Base-by-base conservation (phyloP, 306 rosid species). In the Acacia acuminata region DNA sequence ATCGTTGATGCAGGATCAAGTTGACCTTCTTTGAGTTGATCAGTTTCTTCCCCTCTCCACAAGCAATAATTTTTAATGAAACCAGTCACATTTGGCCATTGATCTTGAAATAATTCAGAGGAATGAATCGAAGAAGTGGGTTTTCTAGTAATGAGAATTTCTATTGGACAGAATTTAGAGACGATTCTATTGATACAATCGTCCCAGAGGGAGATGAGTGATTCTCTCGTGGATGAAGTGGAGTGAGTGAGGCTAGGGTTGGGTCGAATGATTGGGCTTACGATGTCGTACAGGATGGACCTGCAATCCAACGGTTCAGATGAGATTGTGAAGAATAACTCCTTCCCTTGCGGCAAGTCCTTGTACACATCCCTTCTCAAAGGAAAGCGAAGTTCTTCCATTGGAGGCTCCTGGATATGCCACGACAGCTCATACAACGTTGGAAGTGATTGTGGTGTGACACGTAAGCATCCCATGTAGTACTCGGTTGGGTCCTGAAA, bases 1-100 rank as follows among this genome's bases (percentile, higher is more conserved):
- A 96, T 30, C 0, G 93, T 86, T 0, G 83, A 84, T 4, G 94
- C 85, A 0, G 99, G 99, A 9, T 88, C 83, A 1, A 82, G 79
- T 10, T 81, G 87, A 36, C 83, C 83, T 10, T 90, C 94, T 68
- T 87, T 85, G 4, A 88, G 10, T 25, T 84, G 88, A 34, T 91
- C 93, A 2, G 83, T 87, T 56, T 96, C 99, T 67, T 96, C 99
- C 0, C 99, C 99, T 87, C 99, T 90, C 98, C 98, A 96, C 20
- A 96, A 36, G 45, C 97, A 96, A 6, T 82, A 96, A 14, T 85
- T 87, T 66, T 88, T 88, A 0, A 94, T 84, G 15, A 96, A 96
- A 5, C 97, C 98, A 0, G 96, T 89, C 17, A 92, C 73, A 32
- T 92, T 94, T 0, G 99, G 99, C 99, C 99, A 96, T 73, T 96